These are phyloP conservation scores for Trichoderma citrinoviride DNA, from an alignment of 2,329 filamentous ascomycete species.

Conservation along the genomic window DNA sequence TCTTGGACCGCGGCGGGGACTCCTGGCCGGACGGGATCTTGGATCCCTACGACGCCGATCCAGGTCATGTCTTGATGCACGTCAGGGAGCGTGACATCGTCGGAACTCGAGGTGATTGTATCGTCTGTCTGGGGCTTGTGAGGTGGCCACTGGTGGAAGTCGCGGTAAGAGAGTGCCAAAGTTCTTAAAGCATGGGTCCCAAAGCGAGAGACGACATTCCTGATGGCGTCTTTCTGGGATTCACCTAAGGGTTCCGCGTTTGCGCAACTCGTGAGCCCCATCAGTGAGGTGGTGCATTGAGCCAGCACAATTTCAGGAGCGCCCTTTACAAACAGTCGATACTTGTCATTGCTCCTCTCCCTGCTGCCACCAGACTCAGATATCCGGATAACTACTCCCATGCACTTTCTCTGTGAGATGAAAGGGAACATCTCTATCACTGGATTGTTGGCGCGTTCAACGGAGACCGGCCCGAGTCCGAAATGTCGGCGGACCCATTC, in stretches of 20 bases:
- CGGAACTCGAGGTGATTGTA: slow-evolving; percentile 38
- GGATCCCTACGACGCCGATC: slow-evolving; percentile 46
- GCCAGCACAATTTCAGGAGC: slow-evolving; percentile 53
- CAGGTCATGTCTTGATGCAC: background rate
- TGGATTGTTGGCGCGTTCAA: slow-evolving; percentile 44
- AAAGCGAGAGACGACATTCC: slow-evolving; percentile 51
- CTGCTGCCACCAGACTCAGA: slow-evolving; percentile 11
- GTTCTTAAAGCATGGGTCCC: slow-evolving; percentile 68
- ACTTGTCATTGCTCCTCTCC: slow-evolving; percentile 31
- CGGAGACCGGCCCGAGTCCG: slow-evolving; percentile 45
- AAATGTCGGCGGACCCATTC: slow-evolving; percentile 48
- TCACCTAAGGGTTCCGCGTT: background rate
- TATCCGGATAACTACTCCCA: slow-evolving; percentile 52
- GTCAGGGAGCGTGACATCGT: slow-evolving; percentile 31
- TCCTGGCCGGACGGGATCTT: slow-evolving; percentile 60
- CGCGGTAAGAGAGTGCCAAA: slow-evolving; percentile 69
- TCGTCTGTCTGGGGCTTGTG: slow-evolving; percentile 54
- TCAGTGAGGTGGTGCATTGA: slow-evolving; percentile 34
- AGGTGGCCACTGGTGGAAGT: slow-evolving; percentile 69
- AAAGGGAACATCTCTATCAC: slow-evolving; percentile 51
- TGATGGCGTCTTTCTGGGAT: background rate
- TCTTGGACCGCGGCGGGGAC: slow-evolving; percentile 59
- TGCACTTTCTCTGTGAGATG: slow-evolving; percentile 52
- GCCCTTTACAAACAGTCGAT: slow-evolving; percentile 53
- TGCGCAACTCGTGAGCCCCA: background rate